A percentile compares a stretch with the other conserved stretches of the same genome.
Evolutionary conservation across 441 rosid genomes (phyloP).

Genomic region (Erysimum cheiri): DNA sequence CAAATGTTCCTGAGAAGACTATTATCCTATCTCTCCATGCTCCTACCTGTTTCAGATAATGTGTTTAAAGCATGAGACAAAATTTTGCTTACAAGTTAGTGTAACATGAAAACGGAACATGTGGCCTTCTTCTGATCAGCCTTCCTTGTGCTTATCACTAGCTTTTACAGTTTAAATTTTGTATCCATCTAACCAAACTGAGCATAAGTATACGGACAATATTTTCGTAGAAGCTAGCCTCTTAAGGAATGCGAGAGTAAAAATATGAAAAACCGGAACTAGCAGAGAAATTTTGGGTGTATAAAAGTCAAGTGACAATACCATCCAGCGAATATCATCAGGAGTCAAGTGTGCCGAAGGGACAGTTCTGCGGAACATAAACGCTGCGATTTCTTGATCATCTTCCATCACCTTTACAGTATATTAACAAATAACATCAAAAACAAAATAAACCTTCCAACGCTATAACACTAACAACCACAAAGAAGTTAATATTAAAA

Average conservation of each 20-base stretch:
- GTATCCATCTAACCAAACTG: not conserved
- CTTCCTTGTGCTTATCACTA: not conserved
- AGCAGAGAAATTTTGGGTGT: not conserved
- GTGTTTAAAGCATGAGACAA: not conserved
- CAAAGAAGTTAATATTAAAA: constrained; percentile 26
- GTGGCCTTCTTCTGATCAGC: not conserved
- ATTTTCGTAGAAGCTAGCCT: not conserved
- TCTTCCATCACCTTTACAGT: constrained; percentile 89
- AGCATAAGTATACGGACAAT: not conserved
- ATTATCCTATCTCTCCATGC: constrained; percentile 98
- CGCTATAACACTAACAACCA: constrained; percentile 25
- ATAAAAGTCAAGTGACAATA: constrained; percentile 42
- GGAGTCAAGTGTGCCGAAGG: constrained; percentile 83
- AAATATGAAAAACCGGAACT: not conserved
- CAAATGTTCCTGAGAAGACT: constrained; percentile 81
- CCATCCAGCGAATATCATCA: constrained; percentile 96
- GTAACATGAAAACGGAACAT: not conserved
- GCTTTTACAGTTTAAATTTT: not conserved
- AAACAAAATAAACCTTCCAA: constrained; percentile 1
- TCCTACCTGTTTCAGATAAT: constrained; percentile 63
- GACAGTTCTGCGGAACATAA: constrained; percentile 95
- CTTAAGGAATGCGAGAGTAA: not conserved
- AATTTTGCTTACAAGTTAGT: constrained; percentile 4
- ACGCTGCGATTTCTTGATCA: constrained; percentile 89
- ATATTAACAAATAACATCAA: constrained; percentile 29